These are phyloP conservation scores for Yamagishiella unicocca DNA, from an alignment of 139 green algal species.

Conservation along the genomic window DNA sequence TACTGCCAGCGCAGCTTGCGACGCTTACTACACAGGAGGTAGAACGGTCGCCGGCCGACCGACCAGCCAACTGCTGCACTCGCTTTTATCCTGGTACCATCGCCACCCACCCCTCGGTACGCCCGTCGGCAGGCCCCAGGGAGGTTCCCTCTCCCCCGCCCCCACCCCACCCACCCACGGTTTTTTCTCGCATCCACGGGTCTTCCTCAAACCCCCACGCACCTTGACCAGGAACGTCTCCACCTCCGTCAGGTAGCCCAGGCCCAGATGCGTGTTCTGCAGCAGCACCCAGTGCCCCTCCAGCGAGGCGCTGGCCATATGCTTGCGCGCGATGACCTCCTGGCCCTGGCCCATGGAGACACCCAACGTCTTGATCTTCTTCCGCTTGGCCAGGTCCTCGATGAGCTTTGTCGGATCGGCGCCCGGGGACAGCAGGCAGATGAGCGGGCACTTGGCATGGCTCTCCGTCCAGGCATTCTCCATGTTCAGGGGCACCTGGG, in stretches of 20 bases:
- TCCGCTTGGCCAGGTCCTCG: constrained; percentile 94
- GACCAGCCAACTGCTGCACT: too few relatives aligned
- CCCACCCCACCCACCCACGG: not conserved
- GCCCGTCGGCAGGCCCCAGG: too few relatives aligned
- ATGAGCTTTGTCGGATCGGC: constrained; percentile 95
- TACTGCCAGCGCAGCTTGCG: too few relatives aligned
- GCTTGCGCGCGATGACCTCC: constrained; percentile 93
- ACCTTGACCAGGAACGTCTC: constrained; percentile 79
- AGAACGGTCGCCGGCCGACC: too few relatives aligned
- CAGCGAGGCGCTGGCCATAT: constrained; percentile 84
- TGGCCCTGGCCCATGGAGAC: constrained; percentile 93
- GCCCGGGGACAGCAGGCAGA: constrained; percentile 94
- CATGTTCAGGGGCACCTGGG: constrained; percentile 92
- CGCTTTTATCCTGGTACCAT: too few relatives aligned
- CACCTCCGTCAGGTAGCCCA: constrained; percentile 93
- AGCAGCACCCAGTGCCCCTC: constrained; percentile 97
- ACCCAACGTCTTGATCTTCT: constrained; percentile 94
- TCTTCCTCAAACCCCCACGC: too few relatives aligned
- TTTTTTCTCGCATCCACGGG: not conserved
- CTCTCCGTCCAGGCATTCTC: constrained; percentile 81
- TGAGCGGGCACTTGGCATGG: constrained; percentile 81
- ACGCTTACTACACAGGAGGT: too few relatives aligned
- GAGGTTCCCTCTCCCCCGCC: too few relatives aligned
- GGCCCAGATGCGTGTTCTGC: constrained; percentile 96
- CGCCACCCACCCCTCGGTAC: too few relatives aligned